phyloP scores from a whole-genome alignment of 257 asterid genomes.

The Verbena officinalis region DNA sequence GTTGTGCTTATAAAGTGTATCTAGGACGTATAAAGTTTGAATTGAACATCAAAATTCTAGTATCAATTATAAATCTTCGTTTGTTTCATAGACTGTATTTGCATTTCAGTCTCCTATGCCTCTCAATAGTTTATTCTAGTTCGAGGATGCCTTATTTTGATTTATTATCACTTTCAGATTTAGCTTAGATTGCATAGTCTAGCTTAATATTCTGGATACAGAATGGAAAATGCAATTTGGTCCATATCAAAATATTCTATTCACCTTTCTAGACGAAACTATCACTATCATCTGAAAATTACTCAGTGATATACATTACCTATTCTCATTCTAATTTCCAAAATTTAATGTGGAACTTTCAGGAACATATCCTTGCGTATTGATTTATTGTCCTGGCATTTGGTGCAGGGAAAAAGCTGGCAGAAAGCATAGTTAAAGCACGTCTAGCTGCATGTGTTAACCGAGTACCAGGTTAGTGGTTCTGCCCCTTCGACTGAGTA shows the following conservation, averaged over 20 bases:
- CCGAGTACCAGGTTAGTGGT: slow-evolving; percentile 72
- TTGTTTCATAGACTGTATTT: slow-evolving; percentile 3
- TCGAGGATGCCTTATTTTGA: slow-evolving; percentile 6
- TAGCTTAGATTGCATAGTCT: neutral
- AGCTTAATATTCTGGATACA: neutral
- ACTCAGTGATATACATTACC: neutral
- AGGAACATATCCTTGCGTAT: neutral
- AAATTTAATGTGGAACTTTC: slow-evolving; percentile 6
- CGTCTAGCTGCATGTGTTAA: slow-evolving; percentile 97
- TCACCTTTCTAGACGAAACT: neutral
- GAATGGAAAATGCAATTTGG: neutral
- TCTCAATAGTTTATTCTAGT: neutral
- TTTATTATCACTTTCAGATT: neutral
- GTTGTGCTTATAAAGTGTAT: neutral
- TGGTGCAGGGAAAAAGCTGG: slow-evolving; percentile 78
- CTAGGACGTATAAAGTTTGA: neutral
- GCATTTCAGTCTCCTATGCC: neutral
- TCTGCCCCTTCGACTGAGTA: slow-evolving; percentile 9
- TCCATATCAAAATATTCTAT: neutral
- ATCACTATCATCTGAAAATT: neutral
- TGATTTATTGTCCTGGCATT: slow-evolving; percentile 22
- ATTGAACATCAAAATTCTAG: neutral
- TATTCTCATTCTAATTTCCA: neutral
- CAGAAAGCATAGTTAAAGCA: slow-evolving; percentile 88
- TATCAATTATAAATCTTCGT: neutral